phyloP scores from a whole-genome alignment of 106 monocot genomes.

The Posidonia australis region DNA sequence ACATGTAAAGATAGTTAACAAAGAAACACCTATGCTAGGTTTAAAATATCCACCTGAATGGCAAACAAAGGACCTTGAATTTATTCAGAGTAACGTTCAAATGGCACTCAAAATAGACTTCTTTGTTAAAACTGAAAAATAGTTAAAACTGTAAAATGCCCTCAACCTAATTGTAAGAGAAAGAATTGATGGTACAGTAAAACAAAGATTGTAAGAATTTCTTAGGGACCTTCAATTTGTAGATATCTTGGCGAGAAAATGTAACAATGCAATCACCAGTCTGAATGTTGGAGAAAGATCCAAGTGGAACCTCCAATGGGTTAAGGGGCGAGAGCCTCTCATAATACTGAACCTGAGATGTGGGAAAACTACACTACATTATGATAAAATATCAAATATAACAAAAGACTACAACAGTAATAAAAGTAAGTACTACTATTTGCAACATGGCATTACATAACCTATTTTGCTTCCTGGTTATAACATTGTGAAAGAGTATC shows the following conservation, averaged over 20 bases:
- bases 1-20: no score
- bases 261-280: slow-evolving; percentile 80
- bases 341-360: slow-evolving; percentile 76
- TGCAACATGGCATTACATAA: no score
- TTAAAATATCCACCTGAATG: no score
- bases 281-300: slow-evolving; percentile 62
- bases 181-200: not conserved
- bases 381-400: slow-evolving; percentile 1
- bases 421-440: no score
- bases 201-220: not conserved
- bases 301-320: slow-evolving; percentile 56
- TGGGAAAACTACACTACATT: not conserved
- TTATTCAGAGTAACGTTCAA: no score
- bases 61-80: no score
- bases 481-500: no score
- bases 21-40: no score
- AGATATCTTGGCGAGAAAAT: slow-evolving; percentile 70
- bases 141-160: not conserved
- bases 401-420: not conserved
- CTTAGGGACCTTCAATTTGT: slow-evolving; percentile 65
- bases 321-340: slow-evolving; percentile 76
- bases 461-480: no score
- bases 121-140: no score
- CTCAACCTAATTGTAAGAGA: not conserved
- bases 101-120: no score